Conservation (phyloP, 768 basidiomycete species). For the Asterophora lycoperdoides region DNA sequence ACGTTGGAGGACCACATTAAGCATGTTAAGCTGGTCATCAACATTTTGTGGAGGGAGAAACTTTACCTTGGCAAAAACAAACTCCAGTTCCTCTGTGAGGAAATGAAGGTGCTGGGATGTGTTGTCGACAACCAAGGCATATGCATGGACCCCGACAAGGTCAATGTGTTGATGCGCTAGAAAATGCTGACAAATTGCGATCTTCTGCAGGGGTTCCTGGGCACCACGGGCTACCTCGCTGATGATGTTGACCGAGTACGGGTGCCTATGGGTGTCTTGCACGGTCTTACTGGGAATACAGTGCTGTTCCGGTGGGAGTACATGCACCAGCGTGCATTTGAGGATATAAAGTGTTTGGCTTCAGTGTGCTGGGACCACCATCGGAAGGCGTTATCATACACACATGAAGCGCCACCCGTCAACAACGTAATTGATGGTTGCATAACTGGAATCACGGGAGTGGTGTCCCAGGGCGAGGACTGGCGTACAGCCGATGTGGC, state of each 20-base stretch:
- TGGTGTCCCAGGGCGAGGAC: background rate
- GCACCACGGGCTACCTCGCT: constrained; percentile 30
- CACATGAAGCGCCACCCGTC: background rate
- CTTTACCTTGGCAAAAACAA: constrained; percentile 27
- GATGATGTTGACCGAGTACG: constrained; percentile 16
- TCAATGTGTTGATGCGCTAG: background rate
- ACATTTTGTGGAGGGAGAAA: constrained; percentile 17
- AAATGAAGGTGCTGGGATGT: constrained; percentile 23
- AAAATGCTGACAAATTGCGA: constrained; percentile 20
- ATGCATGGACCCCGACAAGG: background rate
- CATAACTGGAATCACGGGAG: background rate
- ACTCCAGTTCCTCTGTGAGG: constrained; percentile 15
- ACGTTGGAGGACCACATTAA: constrained; percentile 26
- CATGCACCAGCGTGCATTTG: background rate
- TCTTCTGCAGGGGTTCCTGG: constrained; percentile 25
- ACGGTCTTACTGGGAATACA: constrained; percentile 3
- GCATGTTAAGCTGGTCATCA: constrained; percentile 23
- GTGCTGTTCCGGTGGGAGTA: constrained; percentile 11
- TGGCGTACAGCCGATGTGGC: background rate
- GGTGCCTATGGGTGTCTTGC: constrained; percentile 25
- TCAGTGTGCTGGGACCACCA: constrained; percentile 11
- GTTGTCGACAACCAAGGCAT: background rate
- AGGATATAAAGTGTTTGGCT: constrained; percentile 20
- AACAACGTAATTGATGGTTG: background rate
- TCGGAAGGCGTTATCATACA: background rate